Evolutionary conservation across 108 stramenopile species (phyloP).

Genomic region (Poteriospumella lacustris): DNA sequence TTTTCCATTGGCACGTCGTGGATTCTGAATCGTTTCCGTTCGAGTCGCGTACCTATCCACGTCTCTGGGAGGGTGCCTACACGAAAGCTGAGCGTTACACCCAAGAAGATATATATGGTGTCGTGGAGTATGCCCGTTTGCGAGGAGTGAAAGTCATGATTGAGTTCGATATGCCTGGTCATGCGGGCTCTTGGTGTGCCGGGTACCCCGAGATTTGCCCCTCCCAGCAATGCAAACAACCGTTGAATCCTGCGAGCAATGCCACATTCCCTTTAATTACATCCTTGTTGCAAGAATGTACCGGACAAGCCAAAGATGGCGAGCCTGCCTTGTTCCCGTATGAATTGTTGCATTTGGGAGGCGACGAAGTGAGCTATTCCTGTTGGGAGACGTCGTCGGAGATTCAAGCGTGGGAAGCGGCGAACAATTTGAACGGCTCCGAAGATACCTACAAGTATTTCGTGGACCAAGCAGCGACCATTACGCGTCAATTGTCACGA

Average conservation of each 20-base stretch:
- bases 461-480: slow-evolving; percentile 5
- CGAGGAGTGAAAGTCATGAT: slow-evolving; percentile 64
- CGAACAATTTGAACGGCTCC: background rate
- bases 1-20: slow-evolving; percentile 69
- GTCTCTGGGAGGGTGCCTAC: slow-evolving; percentile 29
- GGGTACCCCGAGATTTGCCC: slow-evolving; percentile 41
- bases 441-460: slow-evolving; percentile 35
- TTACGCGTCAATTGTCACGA: slow-evolving; percentile 20
- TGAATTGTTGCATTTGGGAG: slow-evolving; percentile 61
- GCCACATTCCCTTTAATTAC: slow-evolving; percentile 34
- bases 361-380: slow-evolving; percentile 59
- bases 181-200: slow-evolving; percentile 47
- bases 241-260: slow-evolving; percentile 5
- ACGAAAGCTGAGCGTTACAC: slow-evolving; percentile 42
- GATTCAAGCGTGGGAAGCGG: slow-evolving; percentile 44
- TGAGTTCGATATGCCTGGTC: slow-evolving; percentile 70
- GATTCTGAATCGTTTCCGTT: slow-evolving; percentile 63
- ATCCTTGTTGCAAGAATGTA: slow-evolving; percentile 19
- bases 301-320: background rate
- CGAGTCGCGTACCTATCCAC: slow-evolving; percentile 2
- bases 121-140: slow-evolving; percentile 54
- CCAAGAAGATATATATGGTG: slow-evolving; percentile 48
- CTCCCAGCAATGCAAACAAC: background rate
- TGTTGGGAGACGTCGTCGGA: slow-evolving; percentile 46
- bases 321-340: slow-evolving; percentile 33